Percentiles rank a stretch among this genome's conserved stretches.
These are phyloP conservation scores for Pythium sukuiense DNA, from an alignment of 352 stramenopile species.

Conservation along the genomic window DNA sequence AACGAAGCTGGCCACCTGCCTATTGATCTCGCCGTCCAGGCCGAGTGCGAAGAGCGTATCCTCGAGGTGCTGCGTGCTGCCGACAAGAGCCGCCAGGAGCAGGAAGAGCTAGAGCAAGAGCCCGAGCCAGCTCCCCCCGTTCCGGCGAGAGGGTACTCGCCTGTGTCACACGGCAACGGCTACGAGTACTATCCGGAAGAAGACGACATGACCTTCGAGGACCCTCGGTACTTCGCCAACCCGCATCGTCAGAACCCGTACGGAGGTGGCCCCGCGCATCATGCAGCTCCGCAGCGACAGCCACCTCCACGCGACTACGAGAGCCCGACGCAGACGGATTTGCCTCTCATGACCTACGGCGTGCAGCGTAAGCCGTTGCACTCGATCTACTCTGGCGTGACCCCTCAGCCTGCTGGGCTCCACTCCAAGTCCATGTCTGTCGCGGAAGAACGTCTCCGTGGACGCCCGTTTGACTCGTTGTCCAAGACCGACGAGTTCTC, in stretches of 20 bases:
- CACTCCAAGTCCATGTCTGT: constrained; percentile 56
- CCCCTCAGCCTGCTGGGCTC: constrained; percentile 16
- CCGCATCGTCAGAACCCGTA: constrained; percentile 1
- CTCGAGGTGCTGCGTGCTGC: constrained; percentile 69
- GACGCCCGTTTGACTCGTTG: constrained; percentile 61
- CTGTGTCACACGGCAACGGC: not conserved
- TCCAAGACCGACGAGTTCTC: constrained; percentile 49
- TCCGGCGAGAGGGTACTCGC: not conserved
- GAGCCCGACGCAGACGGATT: constrained; percentile 12
- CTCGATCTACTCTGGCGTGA: constrained; percentile 39
- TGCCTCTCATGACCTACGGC: constrained; percentile 18
- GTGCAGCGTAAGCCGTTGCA: constrained; percentile 29
- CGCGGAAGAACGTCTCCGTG: constrained; percentile 61
- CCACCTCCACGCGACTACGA: constrained; percentile 2
- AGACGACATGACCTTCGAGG: constrained; percentile 34
- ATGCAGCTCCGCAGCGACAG: constrained; percentile 8
- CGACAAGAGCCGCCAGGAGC: constrained; percentile 37
- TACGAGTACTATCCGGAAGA: constrained; percentile 31
- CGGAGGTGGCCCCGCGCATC: not conserved
- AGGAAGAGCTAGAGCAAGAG: constrained; percentile 23
- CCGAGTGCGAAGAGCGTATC: constrained; percentile 71
- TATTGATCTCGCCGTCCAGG: constrained; percentile 73
- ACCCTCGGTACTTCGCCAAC: constrained; percentile 30
- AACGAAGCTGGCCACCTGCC: constrained; percentile 77
- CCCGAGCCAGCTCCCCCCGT: constrained; percentile 7